Evolutionary conservation across 495 filamentous ascomycete species (phyloP).

Genomic region (Neurospora sp.): DNA sequence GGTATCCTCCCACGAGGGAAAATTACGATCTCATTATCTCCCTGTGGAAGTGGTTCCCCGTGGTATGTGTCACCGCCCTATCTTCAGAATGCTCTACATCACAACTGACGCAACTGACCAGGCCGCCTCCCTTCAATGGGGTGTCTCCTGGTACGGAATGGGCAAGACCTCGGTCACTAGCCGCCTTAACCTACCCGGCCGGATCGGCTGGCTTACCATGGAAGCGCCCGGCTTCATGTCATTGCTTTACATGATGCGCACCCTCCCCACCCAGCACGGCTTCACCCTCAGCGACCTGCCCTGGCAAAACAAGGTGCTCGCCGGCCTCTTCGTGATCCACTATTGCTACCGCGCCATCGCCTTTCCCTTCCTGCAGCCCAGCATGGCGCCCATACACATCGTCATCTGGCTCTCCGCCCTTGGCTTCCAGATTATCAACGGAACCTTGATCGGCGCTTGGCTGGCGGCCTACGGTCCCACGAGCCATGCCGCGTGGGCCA

Average conservation of each 20-base stretch:
- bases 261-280: conserved; percentile 44
- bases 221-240: conserved; percentile 68
- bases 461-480: conserved; percentile 66
- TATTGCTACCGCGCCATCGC: conserved; percentile 83
- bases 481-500: conserved; percentile 46
- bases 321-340: conserved; percentile 60
- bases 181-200: conserved; percentile 77
- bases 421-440: conserved; percentile 72
- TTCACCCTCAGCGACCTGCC: conserved; percentile 39
- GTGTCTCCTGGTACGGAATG: conserved; percentile 54
- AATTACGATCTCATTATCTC: conserved; percentile 39
- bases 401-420: conserved; percentile 50
- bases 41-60: conserved; percentile 41
- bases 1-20: conserved; percentile 44
- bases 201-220: conserved; percentile 78
- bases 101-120: conserved; percentile 16
- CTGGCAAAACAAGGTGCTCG: conserved; percentile 59
- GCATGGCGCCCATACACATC: conserved; percentile 79
- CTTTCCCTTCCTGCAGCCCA: conserved; percentile 70
- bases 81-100: not conserved
- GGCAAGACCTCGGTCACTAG: conserved; percentile 78
- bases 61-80: conserved; percentile 15
- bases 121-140: conserved; percentile 54
- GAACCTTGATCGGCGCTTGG: conserved; percentile 66
- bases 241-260: conserved; percentile 65